These are phyloP conservation scores for Oryza punctata DNA, from an alignment of 176 grass and related monocot genomes.

Conservation along the genomic window DNA sequence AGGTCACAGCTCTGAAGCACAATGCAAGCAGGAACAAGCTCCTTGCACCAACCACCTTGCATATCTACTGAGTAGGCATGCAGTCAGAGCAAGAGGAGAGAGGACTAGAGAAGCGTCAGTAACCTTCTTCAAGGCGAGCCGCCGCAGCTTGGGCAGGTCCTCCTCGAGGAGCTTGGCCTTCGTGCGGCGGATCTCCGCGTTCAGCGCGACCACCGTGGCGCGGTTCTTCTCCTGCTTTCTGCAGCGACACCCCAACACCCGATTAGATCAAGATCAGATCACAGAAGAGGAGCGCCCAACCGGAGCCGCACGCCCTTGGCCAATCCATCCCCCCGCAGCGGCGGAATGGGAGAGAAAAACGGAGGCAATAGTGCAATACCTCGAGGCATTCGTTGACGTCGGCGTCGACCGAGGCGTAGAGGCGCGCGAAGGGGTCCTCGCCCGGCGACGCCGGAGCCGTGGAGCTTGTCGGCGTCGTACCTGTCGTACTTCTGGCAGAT, in stretches of 20 bases:
- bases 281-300: neutral
- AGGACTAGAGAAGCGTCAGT: neutral
- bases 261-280: conserved; percentile 38
- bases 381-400: conserved; percentile 73
- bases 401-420: conserved; percentile 75
- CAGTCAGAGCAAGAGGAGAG: neutral
- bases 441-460: conserved; percentile 86
- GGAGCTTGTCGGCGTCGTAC: conserved; percentile 86
- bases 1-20: neutral
- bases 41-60: neutral
- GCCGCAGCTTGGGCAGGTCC: conserved; percentile 82
- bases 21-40: neutral
- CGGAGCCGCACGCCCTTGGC: too few relatives aligned
- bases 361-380: conserved; percentile 20
- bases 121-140: conserved; percentile 91
- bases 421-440: conserved; percentile 89
- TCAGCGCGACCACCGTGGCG: conserved; percentile 69
- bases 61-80: neutral
- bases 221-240: conserved; percentile 96
- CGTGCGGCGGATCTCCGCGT: conserved; percentile 83
- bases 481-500: conserved; percentile 98
- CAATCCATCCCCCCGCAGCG: neutral
- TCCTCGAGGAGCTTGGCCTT: conserved; percentile 90
- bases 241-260: neutral
- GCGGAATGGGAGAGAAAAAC: neutral